Evolutionary conservation across 805 yeast genomes (phyloP), one percentile per base, ranked within the genome.

Genomic region (Starmerella vitae): DNA sequence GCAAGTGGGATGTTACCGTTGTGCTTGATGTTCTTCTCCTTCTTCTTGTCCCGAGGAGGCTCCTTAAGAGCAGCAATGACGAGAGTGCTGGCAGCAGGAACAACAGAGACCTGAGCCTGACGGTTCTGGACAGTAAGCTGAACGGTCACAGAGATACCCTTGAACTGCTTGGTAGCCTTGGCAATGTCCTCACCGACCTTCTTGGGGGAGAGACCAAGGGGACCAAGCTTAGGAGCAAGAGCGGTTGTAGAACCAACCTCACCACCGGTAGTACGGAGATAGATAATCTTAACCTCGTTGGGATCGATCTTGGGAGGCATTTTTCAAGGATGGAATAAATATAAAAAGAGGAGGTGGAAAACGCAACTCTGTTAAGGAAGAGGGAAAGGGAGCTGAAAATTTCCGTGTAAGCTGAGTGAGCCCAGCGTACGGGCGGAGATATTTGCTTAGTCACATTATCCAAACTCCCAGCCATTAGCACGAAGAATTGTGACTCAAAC

Each of bases 111-210:
- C 58, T 78, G 72, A 62, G 98, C 98, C 75, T 91, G 98, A 80
- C 98, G 86, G 93, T 91, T 91, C 76, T 91, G 98, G 65, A 91
- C 86, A 70, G 78, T 91, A 70, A 91, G 78, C 74, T 85, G 94
- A 53, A 91, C 97, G 57, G 98, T 91, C 64, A 91, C 97, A 71
- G 88, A 83, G 64, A 91, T 88, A 77, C 98, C 98, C 75, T 91
- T 91, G 93, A 77, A 88, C 66, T 79, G 76, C 74, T 82, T 80
- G 74, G 98, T 88, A 68, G 98, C 98, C 80, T 91, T 91, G 68
- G 98, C 98, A 63, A 91, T 91, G 68, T 91, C 98, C 73, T 91
- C 98, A 86, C 98, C 98, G 65, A 91, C 95, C 80, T 91, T 88
- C 93, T 88, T 91, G 75, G 98, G 96, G 51, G 96, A 85, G 61